phyloP scores from a whole-genome alignment of 768 basidiomycete genomes.

The Kwoniella mangroviensis region DNA sequence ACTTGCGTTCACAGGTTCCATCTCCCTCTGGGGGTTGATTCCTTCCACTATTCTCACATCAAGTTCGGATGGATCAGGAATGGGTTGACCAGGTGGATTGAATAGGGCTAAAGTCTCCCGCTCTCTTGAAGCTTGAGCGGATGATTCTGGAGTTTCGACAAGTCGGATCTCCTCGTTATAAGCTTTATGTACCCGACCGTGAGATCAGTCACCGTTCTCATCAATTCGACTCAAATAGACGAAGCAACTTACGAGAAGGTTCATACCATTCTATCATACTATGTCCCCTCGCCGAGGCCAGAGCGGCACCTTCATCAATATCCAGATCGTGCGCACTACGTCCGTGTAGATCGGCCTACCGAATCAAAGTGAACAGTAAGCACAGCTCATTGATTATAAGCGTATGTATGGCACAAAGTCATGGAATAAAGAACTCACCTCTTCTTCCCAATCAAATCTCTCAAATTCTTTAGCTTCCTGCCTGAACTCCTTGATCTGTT shows the following conservation, averaged over 20 bases:
- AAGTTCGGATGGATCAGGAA: constrained; percentile 20
- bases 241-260: constrained; percentile 32
- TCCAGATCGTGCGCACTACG: constrained; percentile 34
- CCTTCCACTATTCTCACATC: constrained; percentile 14
- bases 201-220: neutral
- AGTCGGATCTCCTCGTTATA: constrained; percentile 16
- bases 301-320: constrained; percentile 34
- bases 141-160: constrained; percentile 29
- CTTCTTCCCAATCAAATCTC: constrained; percentile 32
- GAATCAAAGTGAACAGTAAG: neutral
- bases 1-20: constrained; percentile 12
- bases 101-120: constrained; percentile 39
- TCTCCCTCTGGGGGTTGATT: neutral
- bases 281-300: constrained; percentile 23
- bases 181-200: constrained; percentile 10
- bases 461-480: constrained; percentile 42
- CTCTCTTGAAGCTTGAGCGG: constrained; percentile 39
- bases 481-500: constrained; percentile 36
- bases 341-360: constrained; percentile 32
- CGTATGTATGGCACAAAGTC: too few species aligned
- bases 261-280: constrained; percentile 46
- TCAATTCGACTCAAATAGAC: neutral
- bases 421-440: constrained; percentile 15
- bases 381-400: neutral
- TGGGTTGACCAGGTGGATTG: constrained; percentile 21